These are phyloP conservation scores for Irpex sp. DNA, from an alignment of 1,284 basidiomycete species.

Conservation along the genomic window DNA sequence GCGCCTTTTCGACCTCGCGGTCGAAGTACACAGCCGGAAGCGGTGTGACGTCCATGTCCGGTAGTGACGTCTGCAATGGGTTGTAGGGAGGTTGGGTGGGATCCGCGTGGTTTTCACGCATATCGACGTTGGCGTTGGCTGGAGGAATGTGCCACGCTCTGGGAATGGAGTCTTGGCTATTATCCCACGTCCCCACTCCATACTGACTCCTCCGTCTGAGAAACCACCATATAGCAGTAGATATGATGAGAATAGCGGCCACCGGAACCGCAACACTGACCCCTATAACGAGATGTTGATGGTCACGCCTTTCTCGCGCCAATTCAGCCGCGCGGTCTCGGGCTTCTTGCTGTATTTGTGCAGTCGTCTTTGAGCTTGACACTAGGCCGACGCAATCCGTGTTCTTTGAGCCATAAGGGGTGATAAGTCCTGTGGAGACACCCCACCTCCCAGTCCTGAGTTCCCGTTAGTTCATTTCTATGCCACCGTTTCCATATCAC, in stretches of 20 bases:
- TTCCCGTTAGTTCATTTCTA: background rate
- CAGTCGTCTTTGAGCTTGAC: constrained; percentile 17
- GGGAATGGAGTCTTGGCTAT: constrained; percentile 17
- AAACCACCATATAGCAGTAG: constrained; percentile 12
- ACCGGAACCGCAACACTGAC: constrained; percentile 11
- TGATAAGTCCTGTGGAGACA: constrained; percentile 17
- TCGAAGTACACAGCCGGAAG: constrained; percentile 10
- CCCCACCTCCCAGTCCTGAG: constrained; percentile 25
- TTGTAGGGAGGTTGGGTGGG: background rate
- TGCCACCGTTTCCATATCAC: constrained; percentile 11
- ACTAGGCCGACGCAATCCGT: constrained; percentile 16
- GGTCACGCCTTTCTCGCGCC: constrained; percentile 10
- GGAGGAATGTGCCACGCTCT: constrained; percentile 14
- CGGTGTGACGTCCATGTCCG: constrained; percentile 4
- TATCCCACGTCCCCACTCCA: constrained; percentile 10
- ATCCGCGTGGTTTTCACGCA: constrained; percentile 13
- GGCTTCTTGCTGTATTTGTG: constrained; percentile 13
- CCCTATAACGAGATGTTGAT: constrained; percentile 21
- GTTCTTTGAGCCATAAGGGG: constrained; percentile 18
- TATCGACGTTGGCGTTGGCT: constrained; percentile 6
- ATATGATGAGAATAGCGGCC: constrained; percentile 1
- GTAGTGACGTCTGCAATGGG: background rate
- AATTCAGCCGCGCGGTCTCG: constrained; percentile 10
- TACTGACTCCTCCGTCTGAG: constrained; percentile 11
- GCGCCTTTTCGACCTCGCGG: constrained; percentile 4